Base-by-base conservation (phyloP, 164 flowering plant species). In the Vitis rupestris region DNA sequence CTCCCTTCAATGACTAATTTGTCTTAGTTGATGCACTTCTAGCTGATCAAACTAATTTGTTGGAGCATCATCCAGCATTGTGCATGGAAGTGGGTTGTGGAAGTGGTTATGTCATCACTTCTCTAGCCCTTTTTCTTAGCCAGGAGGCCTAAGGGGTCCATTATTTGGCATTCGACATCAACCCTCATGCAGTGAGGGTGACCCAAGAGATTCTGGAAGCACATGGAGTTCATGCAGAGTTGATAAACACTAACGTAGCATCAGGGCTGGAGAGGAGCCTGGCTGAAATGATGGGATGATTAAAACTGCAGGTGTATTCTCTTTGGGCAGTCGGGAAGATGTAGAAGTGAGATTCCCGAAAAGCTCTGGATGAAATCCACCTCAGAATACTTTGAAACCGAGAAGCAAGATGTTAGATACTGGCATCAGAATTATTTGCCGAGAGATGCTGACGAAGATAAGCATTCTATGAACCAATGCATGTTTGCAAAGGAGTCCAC, bases 1-100 rank as follows among this genome's bases (percentile, higher is more conserved):
- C 99, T 98, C 0, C 86, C 88, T 17, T 98, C 99, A 6, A 94
- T 76, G 97, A 94, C 74, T 94, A 98, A 19, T 94, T 92, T 75
- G 94, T 90, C 0, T 75, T 92, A n/a, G 97, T 94, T 56, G 99
- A 94, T 78, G 97, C 99, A 9, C 86, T 94, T 6, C 79, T 92
- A 23, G 89, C 97, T 58, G 99, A 94, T 71, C 77, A 86, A 59
- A 67, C 73, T 23, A 83, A 91, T 76, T 69, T 94, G 62, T 56
- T 92, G 47, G 80, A 81, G 30, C 94, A 88, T 60, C 64, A 67
- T 6, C 99, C 99, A 13, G 63, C 69, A 16, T 49, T 92, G 23
- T 94, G 97, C 75, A 62, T 92, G 84, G 98, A 94, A 80, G 74
- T 94, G 61, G 99, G 99, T 14, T 85, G 89, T 67, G 99, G 98